Percentiles rank a stretch among this genome's conserved stretches.
phyloP scores from a whole-genome alignment of 192 early-diverging fungal genomes.

The Hyaloraphidium curvatum region DNA sequence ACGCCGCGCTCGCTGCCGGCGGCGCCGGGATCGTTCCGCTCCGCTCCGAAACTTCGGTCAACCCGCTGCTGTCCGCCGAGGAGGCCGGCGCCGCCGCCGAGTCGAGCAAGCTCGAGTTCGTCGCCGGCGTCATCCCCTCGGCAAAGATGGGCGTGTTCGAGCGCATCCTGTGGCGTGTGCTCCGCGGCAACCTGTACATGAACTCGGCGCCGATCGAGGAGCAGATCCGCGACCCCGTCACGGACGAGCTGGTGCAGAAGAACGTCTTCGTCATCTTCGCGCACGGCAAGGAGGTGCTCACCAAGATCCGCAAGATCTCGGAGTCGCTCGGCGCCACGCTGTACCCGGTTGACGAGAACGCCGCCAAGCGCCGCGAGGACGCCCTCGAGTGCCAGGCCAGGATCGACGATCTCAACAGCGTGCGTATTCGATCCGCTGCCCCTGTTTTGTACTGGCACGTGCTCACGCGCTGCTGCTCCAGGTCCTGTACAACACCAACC shows the following conservation, averaged over 20 bases:
- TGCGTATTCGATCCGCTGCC: background rate
- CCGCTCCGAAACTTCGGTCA: no score
- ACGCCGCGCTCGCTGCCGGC: no score
- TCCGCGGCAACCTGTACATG: constrained; percentile 93
- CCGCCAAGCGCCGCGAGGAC: constrained; percentile 70
- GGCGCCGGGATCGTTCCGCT: no score
- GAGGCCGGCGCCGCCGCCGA: constrained; percentile 16
- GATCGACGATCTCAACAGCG: constrained; percentile 66
- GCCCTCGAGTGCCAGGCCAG: constrained; percentile 58
- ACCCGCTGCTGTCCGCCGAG: no score
- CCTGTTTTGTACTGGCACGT: background rate
- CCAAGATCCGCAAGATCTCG: constrained; percentile 80
- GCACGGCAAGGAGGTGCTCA: constrained; percentile 75
- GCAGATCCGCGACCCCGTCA: constrained; percentile 72
- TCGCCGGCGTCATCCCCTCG: constrained; percentile 86
- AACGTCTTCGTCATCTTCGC: constrained; percentile 98
- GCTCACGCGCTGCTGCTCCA: constrained; percentile 6
- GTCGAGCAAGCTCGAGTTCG: constrained; percentile 43
- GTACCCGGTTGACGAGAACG: constrained; percentile 64
- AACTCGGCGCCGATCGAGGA: constrained; percentile 94
- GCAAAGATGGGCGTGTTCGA: constrained; percentile 71
- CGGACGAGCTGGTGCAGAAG: constrained; percentile 77
- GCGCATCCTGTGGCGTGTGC: constrained; percentile 87
- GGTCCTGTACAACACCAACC: constrained; percentile 72
- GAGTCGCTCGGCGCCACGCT: constrained; percentile 90